Conservation (phyloP, 2,329 filamentous ascomycete species). For the Diaporthe sp. region DNA sequence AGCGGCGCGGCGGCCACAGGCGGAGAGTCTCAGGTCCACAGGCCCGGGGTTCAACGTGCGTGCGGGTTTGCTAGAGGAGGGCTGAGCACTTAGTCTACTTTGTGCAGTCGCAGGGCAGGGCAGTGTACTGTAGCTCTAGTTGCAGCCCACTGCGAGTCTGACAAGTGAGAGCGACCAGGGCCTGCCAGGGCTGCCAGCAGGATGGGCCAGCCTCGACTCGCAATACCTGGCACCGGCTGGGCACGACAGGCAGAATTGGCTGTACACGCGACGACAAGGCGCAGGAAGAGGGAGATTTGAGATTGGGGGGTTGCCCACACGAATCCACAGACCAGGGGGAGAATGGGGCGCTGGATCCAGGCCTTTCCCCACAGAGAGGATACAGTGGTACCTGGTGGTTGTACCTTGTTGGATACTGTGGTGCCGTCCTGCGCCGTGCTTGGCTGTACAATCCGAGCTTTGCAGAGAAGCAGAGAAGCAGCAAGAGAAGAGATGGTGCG, state of each 20-base stretch:
- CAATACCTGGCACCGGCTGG: constrained; percentile 13
- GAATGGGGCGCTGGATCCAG: constrained; percentile 26
- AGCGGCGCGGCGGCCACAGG: constrained; percentile 1
- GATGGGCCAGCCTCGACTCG: constrained; percentile 22
- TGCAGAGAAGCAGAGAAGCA: background rate
- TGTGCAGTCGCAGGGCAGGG: background rate
- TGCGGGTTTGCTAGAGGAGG: constrained; percentile 5
- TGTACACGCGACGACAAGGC: constrained; percentile 25
- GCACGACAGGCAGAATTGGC: background rate
- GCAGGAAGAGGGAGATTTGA: constrained; percentile 29
- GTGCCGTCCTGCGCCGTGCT: background rate
- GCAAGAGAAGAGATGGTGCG: background rate
- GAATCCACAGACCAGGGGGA: constrained; percentile 26
- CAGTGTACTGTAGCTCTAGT: background rate
- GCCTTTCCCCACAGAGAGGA: constrained; percentile 21
- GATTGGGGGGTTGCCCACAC: constrained; percentile 28
- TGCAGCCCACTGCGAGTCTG: background rate
- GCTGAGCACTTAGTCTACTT: constrained; percentile 29
- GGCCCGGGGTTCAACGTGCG: constrained; percentile 6
- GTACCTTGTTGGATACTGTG: background rate
- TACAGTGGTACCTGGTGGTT: constrained; percentile 12
- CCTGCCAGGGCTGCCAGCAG: background rate
- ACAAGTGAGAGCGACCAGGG: constrained; percentile 8
- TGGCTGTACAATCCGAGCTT: constrained; percentile 15
- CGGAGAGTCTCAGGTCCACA: constrained; percentile 22